These are phyloP conservation scores for Orbilia brochopaga DNA, from an alignment of 2,329 filamentous ascomycete species.

Conservation along the genomic window DNA sequence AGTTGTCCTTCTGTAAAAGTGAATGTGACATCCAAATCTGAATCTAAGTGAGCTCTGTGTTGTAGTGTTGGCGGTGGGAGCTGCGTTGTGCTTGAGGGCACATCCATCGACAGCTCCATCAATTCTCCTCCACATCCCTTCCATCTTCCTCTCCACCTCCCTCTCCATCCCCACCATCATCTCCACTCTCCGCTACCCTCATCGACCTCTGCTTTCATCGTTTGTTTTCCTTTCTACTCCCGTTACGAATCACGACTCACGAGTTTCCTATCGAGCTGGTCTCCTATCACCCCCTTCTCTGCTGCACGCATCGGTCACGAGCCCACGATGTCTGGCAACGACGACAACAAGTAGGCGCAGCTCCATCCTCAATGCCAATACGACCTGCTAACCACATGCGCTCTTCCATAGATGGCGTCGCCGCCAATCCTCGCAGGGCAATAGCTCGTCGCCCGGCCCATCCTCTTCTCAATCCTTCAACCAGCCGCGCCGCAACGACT, in stretches of 20 bases:
- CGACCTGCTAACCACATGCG: neutral
- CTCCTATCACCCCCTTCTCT: neutral
- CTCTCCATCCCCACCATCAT: neutral
- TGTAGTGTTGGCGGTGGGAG: no score
- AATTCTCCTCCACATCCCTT: neutral
- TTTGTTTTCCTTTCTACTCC: neutral
- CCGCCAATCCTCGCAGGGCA: conserved; percentile 44
- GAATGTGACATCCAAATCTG: no score
- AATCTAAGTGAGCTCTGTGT: no score
- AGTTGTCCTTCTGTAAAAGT: no score
- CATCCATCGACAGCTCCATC: neutral
- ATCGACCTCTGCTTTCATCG: neutral
- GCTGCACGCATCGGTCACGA: conserved; percentile 7
- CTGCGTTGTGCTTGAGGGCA: no score
- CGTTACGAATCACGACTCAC: neutral
- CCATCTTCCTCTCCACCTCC: neutral
- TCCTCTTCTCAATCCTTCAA: conserved; percentile 43
- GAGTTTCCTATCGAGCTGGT: conserved; percentile 3
- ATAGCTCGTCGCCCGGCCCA: conserved; percentile 35
- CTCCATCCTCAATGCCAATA: neutral
- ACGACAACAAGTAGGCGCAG: conserved; percentile 41
- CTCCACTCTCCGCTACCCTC: neutral
- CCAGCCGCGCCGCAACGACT: conserved; percentile 45
- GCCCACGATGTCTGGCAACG: conserved; percentile 32
- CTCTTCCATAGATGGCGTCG: conserved; percentile 36